Evolutionary conservation across 1,139 yeast genomes (phyloP).

Genomic region (Debaryomyces sp.): DNA sequence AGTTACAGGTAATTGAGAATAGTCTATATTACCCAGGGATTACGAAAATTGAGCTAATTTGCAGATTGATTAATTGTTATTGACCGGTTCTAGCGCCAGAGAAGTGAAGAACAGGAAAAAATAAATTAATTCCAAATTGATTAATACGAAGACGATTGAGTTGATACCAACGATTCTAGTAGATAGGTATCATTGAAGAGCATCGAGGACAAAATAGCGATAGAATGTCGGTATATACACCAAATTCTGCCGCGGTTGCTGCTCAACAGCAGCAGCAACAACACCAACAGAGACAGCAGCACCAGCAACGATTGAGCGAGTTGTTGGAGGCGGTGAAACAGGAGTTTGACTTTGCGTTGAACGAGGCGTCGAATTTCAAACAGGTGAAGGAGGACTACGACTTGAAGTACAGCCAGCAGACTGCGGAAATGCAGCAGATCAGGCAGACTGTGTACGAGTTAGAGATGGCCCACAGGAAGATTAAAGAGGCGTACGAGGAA

Average conservation of each 20-base stretch:
- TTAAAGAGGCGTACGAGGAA: conserved; percentile 95
- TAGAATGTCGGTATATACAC: conserved; percentile 41
- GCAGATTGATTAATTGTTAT: background rate
- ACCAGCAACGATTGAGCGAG: conserved; percentile 65
- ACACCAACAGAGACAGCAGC: conserved; percentile 44
- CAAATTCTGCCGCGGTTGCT: conserved; percentile 33
- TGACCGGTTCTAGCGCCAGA: conserved; percentile 1
- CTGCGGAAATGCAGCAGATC: conserved; percentile 92
- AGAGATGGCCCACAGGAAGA: conserved; percentile 91
- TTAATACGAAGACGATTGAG: background rate
- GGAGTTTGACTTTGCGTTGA: conserved; percentile 85
- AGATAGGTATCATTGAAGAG: background rate
- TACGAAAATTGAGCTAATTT: background rate
- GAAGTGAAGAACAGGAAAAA: background rate
- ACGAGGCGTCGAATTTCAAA: conserved; percentile 84
- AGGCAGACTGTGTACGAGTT: conserved; percentile 92
- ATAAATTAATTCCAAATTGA: background rate
- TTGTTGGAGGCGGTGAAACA: conserved; percentile 89
- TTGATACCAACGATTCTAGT: background rate
- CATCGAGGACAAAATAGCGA: background rate
- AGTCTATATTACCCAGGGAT: background rate
- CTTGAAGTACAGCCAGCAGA: conserved; percentile 86
- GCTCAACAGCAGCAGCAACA: conserved; percentile 30
- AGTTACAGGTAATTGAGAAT: background rate
- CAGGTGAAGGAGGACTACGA: conserved; percentile 95